Conservation (phyloP, 2,329 filamentous ascomycete genomes). For the Ceratocystis cacaofunesta region DNA sequence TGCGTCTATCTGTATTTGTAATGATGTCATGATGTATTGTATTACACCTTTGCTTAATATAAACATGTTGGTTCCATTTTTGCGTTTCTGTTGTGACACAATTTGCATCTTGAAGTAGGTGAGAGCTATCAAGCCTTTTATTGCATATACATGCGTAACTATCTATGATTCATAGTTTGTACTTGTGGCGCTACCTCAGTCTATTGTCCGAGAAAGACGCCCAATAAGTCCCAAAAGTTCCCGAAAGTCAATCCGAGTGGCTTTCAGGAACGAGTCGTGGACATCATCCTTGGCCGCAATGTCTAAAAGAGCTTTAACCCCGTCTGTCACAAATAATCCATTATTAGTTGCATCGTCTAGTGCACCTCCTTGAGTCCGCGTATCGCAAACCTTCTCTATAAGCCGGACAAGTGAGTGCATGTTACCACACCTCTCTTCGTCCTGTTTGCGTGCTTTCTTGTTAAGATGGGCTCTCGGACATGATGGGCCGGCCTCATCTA, state of each 20-base stretch:
- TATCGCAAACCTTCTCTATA: not conserved
- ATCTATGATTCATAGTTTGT: not conserved
- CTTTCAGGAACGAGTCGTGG: not conserved
- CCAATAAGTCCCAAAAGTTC: conserved; percentile 1
- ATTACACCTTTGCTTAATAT: not conserved
- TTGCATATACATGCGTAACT: too few relatives aligned
- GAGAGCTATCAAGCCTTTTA: not conserved
- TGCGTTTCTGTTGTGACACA: not conserved
- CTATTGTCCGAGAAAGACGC: not conserved
- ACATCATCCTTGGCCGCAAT: conserved; percentile 1
- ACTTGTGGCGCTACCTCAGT: not conserved
- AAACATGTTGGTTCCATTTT: not conserved
- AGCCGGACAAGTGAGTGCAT: not conserved
- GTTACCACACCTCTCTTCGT: not conserved
- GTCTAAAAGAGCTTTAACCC: not conserved
- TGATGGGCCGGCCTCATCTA: not conserved
- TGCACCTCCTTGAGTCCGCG: not conserved
- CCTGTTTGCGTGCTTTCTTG: not conserved
- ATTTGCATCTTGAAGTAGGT: not conserved
- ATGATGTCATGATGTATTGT: not conserved
- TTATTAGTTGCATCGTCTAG: not conserved
- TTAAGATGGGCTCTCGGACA: not conserved
- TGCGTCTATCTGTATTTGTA: not conserved
- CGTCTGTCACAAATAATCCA: not conserved
- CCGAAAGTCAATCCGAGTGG: not conserved